Evolutionary conservation across 148 eudicot species (phyloP).

Genomic region (Cornus suecica): DNA sequence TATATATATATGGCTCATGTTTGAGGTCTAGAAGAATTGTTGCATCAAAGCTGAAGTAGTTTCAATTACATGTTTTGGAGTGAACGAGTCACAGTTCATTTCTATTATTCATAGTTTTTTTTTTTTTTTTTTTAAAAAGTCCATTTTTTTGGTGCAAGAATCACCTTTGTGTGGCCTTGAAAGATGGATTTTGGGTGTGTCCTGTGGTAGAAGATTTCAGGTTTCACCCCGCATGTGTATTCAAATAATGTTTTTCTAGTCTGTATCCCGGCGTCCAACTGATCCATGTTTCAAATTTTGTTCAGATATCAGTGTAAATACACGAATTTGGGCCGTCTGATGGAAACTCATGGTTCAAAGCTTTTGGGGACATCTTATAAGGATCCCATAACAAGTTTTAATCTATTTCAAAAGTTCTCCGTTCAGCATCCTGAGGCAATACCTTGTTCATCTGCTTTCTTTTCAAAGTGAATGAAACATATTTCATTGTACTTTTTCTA

Average conservation of each 20-base stretch:
- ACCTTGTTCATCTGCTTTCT: background rate
- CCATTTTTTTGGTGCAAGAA: no score
- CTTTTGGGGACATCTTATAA: slow-evolving; percentile 66
- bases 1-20: no score
- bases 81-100: no score
- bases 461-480: background rate
- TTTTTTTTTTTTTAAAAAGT: no score
- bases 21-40: no score
- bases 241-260: background rate
- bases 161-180: no score
- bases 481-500: background rate
- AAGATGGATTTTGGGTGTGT: no score
- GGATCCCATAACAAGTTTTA: slow-evolving; percentile 76
- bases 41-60: no score
- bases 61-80: no score
- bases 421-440: slow-evolving; percentile 74
- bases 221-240: background rate
- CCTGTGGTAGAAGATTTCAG: no score
- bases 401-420: slow-evolving; percentile 53
- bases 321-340: slow-evolving; percentile 74
- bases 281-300: background rate
- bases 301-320: slow-evolving; percentile 47
- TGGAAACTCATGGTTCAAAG: slow-evolving; percentile 77
- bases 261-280: slow-evolving; percentile 8
- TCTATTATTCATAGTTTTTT: no score